Evolutionary conservation across 495 filamentous ascomycete species (phyloP), one percentile per base, ranked within the genome.

Genomic region (Talaromyces ruber): DNA sequence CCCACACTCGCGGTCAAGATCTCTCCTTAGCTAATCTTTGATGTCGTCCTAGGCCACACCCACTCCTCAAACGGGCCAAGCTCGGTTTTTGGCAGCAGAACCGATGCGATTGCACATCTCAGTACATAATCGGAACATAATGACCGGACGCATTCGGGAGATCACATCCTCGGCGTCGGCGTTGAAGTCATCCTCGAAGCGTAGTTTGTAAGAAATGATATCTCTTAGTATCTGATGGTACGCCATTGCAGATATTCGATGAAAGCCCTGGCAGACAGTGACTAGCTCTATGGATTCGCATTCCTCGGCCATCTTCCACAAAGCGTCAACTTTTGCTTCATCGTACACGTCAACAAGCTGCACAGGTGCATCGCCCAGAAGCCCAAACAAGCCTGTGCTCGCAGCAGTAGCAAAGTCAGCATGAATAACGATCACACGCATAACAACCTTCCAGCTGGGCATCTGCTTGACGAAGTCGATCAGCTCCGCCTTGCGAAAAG

Each of bases 361-460:
- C 12, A 47, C 57, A 26, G 29, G 57, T 24, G 57, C 18, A 25
- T 59, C 34, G 12, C 57, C 22, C 9, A 59, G 22, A 28, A 59
- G 57, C 45, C 57, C 57, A 59, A 59, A 39, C 12, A 45, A 32
- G 21, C 57, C 57, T 43, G 57, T 43, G 22, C 30, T 45, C 18
- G 57, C 57, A 43, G 28, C 57, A 59, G 57, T 59, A 24, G 22
- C 14, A 45, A 43, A 37, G 18, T 59, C 57, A 22, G 57, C 32
- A 43, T 59, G 57, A 18, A 59, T 59, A 59, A 59, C 30, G 34
- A 59, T 12, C n/a, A 59, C 57, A 59, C 57, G 57, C 57, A 59
- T 43, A 26, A 59, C 57, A 45, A 59, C 24, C 21, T 25, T 39
- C 29, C 34, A 59, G 21, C 29, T 39, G 32, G 57, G 32, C 16